These are phyloP conservation scores for Phytophthora europaea DNA, from an alignment of 352 stramenopile genomes.

Conservation along the genomic window DNA sequence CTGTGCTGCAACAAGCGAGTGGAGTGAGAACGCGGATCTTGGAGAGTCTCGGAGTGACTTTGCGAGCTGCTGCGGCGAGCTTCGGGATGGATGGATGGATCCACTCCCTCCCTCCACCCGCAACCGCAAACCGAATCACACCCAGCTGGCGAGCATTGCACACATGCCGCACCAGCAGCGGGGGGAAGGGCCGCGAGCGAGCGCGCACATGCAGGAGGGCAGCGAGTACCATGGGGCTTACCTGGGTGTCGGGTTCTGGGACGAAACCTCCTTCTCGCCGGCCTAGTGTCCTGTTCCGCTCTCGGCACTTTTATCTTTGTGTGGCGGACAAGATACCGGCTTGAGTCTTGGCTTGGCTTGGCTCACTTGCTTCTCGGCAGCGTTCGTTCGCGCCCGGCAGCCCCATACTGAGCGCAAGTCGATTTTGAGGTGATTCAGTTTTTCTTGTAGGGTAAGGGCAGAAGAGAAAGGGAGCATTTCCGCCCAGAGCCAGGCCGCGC, in stretches of 20 bases:
- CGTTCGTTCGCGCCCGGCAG: conserved; percentile 23
- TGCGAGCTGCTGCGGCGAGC: conserved; percentile 3
- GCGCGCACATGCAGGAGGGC: not conserved
- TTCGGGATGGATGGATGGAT: conserved; percentile 45
- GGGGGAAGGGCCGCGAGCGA: not conserved
- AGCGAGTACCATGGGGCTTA: conserved; percentile 25
- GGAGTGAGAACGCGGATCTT: conserved; percentile 42
- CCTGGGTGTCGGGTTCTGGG: conserved; percentile 30
- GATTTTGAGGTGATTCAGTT: conserved; percentile 39
- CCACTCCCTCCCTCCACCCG: conserved; percentile 21
- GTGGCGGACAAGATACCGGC: conserved; percentile 38
- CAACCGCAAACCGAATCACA: conserved; percentile 39
- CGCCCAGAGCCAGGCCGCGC: conserved; percentile 18
- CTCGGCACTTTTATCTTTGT: conserved; percentile 43
- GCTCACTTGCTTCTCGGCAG: conserved; percentile 11
- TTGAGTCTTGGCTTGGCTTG: conserved; percentile 15
- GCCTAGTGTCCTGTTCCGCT: conserved; percentile 33
- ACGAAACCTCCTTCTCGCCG: conserved; percentile 13
- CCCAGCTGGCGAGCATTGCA: conserved; percentile 41
- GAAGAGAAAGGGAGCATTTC: conserved; percentile 18
- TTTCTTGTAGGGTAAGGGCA: conserved; percentile 42
- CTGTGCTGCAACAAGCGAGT: conserved; percentile 29
- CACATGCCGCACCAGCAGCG: conserved; percentile 10
- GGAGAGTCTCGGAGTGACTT: conserved; percentile 30
- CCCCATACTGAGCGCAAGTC: conserved; percentile 36